These are phyloP conservation scores for Combretum micranthum DNA, from an alignment of 345 rosid species.

Conservation along the genomic window DNA sequence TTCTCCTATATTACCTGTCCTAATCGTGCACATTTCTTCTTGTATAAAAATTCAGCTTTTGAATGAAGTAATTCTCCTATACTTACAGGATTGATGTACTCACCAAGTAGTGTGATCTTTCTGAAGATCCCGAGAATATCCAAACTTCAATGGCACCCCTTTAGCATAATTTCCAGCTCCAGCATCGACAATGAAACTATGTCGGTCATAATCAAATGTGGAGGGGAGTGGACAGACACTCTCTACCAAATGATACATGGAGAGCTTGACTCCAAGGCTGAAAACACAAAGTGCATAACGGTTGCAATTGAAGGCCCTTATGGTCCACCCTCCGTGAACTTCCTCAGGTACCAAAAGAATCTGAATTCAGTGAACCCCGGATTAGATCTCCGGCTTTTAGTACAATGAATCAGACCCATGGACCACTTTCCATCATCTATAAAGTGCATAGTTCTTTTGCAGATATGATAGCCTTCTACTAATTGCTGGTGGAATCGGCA, in stretches of 20 bases:
- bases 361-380: too few relatives aligned
- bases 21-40: not conserved
- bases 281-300: slow-evolving; percentile 28
- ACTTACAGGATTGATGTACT: slow-evolving; percentile 52
- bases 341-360: slow-evolving; percentile 39
- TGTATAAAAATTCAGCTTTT: too few relatives aligned
- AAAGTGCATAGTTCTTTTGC: slow-evolving; percentile 13
- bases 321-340: slow-evolving; percentile 61
- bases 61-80: not conserved
- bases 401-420: too few relatives aligned
- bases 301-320: slow-evolving; percentile 80
- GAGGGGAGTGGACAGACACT: slow-evolving; percentile 57
- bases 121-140: slow-evolving; percentile 65
- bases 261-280: slow-evolving; percentile 23
- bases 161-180: slow-evolving; percentile 75
- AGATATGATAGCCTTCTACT: slow-evolving; percentile 69
- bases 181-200: slow-evolving; percentile 35
- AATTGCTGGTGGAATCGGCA: slow-evolving; percentile 81
- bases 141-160: slow-evolving; percentile 72
- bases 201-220: slow-evolving; percentile 59
- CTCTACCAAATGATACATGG: slow-evolving; percentile 42
- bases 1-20: not conserved
- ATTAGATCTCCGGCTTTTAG: too few relatives aligned
- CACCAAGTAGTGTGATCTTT: slow-evolving; percentile 57
- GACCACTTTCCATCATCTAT: not conserved